A percentile compares a stretch with the other conserved stretches of the same genome.
Evolutionary conservation across 2,329 filamentous ascomycete species (phyloP).

Genomic region (Alternaria gaisen): DNA sequence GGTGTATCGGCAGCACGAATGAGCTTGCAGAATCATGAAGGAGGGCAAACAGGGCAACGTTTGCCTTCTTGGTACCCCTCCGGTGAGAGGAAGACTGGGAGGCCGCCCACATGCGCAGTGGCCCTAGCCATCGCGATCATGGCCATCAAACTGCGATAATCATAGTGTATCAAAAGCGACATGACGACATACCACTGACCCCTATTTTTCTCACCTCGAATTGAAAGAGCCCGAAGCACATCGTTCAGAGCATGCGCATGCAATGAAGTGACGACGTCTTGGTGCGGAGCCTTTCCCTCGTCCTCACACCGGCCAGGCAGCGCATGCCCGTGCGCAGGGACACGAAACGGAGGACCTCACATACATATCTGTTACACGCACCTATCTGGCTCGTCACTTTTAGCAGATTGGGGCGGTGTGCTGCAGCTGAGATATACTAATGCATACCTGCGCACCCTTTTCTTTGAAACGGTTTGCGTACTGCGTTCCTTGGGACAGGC

Average conservation of each 20-base stretch:
- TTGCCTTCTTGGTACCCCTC: slow-evolving; percentile 12
- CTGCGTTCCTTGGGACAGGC: slow-evolving; percentile 37
- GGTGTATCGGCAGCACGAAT: slow-evolving; percentile 8
- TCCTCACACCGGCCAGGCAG: slow-evolving; percentile 38
- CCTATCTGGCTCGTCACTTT: slow-evolving; percentile 36
- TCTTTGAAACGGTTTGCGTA: slow-evolving; percentile 23
- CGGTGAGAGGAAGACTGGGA: slow-evolving; percentile 4
- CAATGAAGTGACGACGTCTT: not conserved
- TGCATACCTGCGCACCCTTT: slow-evolving; percentile 39
- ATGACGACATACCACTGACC: not conserved
- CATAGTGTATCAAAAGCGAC: not conserved
- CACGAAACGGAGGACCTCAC: slow-evolving; percentile 32
- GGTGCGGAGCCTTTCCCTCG: slow-evolving; percentile 19
- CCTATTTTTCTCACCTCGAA: not conserved
- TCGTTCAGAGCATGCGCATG: not conserved
- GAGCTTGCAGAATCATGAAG: slow-evolving; percentile 1
- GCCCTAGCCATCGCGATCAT: slow-evolving; percentile 4
- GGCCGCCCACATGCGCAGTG: slow-evolving; percentile 15
- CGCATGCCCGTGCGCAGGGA: slow-evolving; percentile 23
- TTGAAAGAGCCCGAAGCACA: not conserved
- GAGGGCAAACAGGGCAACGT: slow-evolving; percentile 8
- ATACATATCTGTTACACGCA: slow-evolving; percentile 12
- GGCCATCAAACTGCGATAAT: slow-evolving; percentile 7
- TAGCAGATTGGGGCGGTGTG: slow-evolving; percentile 39
- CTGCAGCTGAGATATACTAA: slow-evolving; percentile 43